Evolutionary conservation across 1,284 basidiomycete genomes (phyloP), one percentile per base, ranked within the genome.

Genomic region (Heterobasidion occidentale): DNA sequence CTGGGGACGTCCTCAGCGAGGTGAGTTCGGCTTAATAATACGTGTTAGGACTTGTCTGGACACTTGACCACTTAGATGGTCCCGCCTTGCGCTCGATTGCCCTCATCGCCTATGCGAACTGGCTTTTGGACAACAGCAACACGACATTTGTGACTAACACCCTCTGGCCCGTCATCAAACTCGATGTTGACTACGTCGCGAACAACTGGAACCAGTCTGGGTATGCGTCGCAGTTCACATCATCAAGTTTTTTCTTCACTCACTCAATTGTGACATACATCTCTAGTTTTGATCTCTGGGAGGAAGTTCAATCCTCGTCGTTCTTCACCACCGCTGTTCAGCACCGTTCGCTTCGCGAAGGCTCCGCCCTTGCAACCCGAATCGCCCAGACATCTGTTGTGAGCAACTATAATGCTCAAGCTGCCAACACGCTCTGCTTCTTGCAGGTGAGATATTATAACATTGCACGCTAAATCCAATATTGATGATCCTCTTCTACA

Each of bases 21-120:
- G 80, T 80, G 55, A 42, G 66, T 62, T 15, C 44, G 27, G 27
- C 27, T 27, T 27, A 27, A 4, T 27, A 27, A 27, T 27, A 5
- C 5, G 0, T 27, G 46, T 53, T 15, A 46, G 9, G 4, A 19
- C 9, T 15, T 14, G 45, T 50, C 27, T 7, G 7, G 12, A 27
- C 27, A 27, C 27, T 27, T 27, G 5, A 27, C 27, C 5, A 27
- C 33, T 33, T 33, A 83, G 90, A 92, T 70, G 84, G 89, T 0
- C 88, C 89, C 34, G 84, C 89, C 12, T 73, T 90, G 35, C 83
- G 88, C 11, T 75, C 85, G 2, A 88, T 78, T 9, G 75, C 86
- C 15, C 68, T 89, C 59, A 86, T 86, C 60, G 75, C 77, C 20
- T 90, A 87, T 59, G 84, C 85, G 9, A 84, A 87, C 63, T 87